A percentile compares a stretch with the other conserved stretches of the same genome.
phyloP scores from a whole-genome alignment of 495 filamentous ascomycete species.

The Neurospora terricola region DNA sequence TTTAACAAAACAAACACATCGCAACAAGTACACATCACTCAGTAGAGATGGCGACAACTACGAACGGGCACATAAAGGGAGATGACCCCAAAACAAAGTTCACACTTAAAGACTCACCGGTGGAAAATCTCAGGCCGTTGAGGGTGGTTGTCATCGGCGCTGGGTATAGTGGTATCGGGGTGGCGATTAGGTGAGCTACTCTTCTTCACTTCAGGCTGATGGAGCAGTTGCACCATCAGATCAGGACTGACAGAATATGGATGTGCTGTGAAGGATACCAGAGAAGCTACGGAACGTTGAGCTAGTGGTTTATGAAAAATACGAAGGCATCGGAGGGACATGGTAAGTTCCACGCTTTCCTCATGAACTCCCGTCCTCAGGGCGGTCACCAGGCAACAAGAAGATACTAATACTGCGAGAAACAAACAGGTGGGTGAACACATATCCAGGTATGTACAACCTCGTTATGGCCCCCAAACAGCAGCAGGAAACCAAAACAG shows the following conservation, averaged over 20 bases:
- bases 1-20: background rate
- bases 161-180: conserved; percentile 40
- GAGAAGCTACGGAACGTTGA: conserved; percentile 33
- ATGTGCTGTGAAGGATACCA: conserved; percentile 22
- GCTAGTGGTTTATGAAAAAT: conserved; percentile 34
- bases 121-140: conserved; percentile 37
- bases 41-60: background rate
- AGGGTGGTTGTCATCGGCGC: conserved; percentile 40
- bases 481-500: background rate
- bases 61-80: background rate
- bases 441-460: conserved; percentile 28
- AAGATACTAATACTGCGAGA: background rate
- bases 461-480: background rate
- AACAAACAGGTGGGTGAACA: conserved; percentile 27
- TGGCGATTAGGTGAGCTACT: conserved; percentile 23
- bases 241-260: conserved; percentile 3
- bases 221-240: background rate
- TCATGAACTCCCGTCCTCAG: too few species aligned
- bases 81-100: conserved; percentile 6
- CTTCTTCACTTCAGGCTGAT: background rate
- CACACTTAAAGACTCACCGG: conserved; percentile 27
- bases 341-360: conserved; percentile 19
- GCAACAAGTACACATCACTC: background rate
- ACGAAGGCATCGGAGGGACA: conserved; percentile 31
- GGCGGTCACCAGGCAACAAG: too few species aligned